phyloP scores from a whole-genome alignment of 192 early-diverging fungal species.

The Coemansia sp. region DNA sequence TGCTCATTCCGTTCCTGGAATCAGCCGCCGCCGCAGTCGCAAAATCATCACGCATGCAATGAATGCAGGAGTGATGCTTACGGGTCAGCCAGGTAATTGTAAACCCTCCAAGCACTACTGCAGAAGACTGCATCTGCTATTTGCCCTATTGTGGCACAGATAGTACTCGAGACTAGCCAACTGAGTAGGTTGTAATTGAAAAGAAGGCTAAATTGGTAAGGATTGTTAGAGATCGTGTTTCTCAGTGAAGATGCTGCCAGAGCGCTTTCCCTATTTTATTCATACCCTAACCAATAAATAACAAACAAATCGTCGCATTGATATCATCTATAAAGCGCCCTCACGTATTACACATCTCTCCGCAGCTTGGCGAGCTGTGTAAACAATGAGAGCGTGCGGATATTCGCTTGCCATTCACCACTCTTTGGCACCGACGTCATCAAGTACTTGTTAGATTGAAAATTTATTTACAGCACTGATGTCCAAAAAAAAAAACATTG shows the following conservation, averaged over 20 bases:
- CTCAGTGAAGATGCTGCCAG: too few relatives aligned
- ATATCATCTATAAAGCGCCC: too few relatives aligned
- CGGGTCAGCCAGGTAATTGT: neutral
- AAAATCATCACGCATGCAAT: neutral
- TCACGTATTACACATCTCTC: too few relatives aligned
- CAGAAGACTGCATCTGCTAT: neutral
- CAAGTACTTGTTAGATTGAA: neutral
- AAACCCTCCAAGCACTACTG: neutral
- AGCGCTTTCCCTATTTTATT: too few relatives aligned
- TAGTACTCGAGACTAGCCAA: neutral
- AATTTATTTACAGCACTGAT: neutral
- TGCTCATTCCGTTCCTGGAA: neutral
- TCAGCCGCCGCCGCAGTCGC: neutral
- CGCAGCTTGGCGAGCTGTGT: too few relatives aligned
- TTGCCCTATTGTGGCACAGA: neutral
- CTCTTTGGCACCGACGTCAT: neutral
- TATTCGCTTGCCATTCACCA: too few relatives aligned
- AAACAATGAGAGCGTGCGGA: too few relatives aligned
- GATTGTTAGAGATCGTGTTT: too few relatives aligned
- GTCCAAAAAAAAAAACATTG: neutral
- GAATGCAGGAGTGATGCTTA: neutral
- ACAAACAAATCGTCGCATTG: neutral
- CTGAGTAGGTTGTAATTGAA: neutral
- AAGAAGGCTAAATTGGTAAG: neutral
- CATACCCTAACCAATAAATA: too few relatives aligned